Conservation (phyloP, 352 stramenopile genomes). For the Phytophthora europaea region DNA sequence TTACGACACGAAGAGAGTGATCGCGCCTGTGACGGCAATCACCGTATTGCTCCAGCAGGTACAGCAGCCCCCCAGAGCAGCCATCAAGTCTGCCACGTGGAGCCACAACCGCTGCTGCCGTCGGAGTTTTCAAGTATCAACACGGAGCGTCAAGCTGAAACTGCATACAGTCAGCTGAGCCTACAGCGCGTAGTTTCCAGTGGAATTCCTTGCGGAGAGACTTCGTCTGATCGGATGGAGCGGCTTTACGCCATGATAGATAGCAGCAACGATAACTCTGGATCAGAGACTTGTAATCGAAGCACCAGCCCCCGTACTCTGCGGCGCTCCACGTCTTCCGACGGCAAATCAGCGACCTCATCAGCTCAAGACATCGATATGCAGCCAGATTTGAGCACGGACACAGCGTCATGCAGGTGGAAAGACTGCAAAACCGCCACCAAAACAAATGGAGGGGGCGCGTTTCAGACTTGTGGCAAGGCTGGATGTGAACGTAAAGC, state of each 20-base stretch:
- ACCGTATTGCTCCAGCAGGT: too few species aligned
- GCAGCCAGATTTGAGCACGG: neutral
- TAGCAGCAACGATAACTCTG: neutral
- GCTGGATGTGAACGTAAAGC: neutral
- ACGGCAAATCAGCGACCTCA: neutral
- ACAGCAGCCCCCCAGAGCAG: too few species aligned
- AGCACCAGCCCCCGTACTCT: neutral
- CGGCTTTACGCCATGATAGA: neutral
- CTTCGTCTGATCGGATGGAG: neutral
- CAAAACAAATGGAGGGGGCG: neutral
- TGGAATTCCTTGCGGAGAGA: neutral
- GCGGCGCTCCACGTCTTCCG: neutral
- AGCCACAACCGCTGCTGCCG: too few species aligned
- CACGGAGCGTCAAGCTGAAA: too few species aligned
- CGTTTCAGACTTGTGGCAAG: conserved; percentile 1
- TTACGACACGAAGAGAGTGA: too few species aligned
- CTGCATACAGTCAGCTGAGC: neutral
- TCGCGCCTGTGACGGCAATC: too few species aligned
- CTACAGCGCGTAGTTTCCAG: neutral
- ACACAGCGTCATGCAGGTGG: neutral
- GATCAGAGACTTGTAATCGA: neutral
- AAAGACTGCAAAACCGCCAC: neutral
- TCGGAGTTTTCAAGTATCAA: too few species aligned
- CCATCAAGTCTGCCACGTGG: too few species aligned
- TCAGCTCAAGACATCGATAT: neutral